phyloP scores from a whole-genome alignment of 179 eudicot genomes.

The Silene noctiflora region DNA sequence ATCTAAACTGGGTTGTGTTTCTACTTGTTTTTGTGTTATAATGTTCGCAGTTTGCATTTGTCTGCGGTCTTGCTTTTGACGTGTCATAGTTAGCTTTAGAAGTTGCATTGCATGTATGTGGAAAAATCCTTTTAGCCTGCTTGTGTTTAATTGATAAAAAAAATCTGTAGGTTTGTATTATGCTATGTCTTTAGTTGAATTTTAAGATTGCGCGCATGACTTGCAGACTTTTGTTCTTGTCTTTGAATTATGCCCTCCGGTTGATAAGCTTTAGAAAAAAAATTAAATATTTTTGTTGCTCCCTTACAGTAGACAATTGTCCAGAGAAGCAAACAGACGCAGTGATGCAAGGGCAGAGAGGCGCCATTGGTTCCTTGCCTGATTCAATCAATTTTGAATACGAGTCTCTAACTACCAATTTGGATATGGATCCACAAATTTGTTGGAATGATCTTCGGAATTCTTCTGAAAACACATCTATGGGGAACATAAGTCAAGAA shows the following conservation, averaged over 20 bases:
- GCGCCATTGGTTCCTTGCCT: constrained; percentile 70
- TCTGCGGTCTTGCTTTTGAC: background rate
- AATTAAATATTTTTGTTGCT: constrained; percentile 3
- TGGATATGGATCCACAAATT: constrained; percentile 55
- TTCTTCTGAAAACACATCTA: constrained; percentile 40
- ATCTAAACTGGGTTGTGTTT: too few relatives aligned
- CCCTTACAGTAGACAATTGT: background rate
- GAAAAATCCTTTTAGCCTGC: too few relatives aligned
- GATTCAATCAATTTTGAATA: constrained; percentile 68
- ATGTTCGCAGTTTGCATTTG: background rate
- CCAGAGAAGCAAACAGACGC: constrained; percentile 18
- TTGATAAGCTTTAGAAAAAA: constrained; percentile 16
- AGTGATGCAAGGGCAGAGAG: constrained; percentile 88
- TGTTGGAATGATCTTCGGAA: constrained; percentile 62
- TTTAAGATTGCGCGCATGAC: background rate
- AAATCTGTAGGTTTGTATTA: background rate
- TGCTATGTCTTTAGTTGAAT: background rate
- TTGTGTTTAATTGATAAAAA: background rate
- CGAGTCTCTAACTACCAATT: constrained; percentile 56
- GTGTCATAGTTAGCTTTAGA: background rate
- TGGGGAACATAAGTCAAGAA: constrained; percentile 38
- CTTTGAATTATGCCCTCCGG: constrained; percentile 23
- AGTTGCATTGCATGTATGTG: too few relatives aligned
- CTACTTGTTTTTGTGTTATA: background rate
- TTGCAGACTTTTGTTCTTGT: background rate